phyloP scores from a whole-genome alignment of 352 stramenopile genomes.

The Pythium dissimile region DNA sequence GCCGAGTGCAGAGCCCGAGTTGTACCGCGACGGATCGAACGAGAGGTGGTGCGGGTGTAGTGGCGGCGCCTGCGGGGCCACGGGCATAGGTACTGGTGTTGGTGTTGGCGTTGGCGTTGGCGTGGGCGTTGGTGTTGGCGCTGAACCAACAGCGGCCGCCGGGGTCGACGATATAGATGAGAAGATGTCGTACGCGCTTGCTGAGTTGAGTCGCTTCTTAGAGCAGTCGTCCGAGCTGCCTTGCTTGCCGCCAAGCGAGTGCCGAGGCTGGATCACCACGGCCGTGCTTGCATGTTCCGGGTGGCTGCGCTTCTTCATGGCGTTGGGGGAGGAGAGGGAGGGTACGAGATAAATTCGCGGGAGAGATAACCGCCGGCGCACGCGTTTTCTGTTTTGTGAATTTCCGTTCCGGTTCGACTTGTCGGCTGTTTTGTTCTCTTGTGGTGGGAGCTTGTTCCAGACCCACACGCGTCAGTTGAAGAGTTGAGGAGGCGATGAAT shows the following conservation, averaged over 20 bases:
- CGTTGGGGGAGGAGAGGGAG: background rate
- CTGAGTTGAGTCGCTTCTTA: slow-evolving; percentile 19
- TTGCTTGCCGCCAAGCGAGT: slow-evolving; percentile 24
- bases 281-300: slow-evolving; percentile 17
- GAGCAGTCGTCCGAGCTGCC: slow-evolving; percentile 7
- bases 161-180: too few species aligned
- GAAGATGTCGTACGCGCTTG: background rate
- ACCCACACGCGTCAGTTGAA: background rate
- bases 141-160: too few species aligned
- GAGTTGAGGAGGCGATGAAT: too few species aligned
- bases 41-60: slow-evolving; percentile 23
- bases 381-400: background rate
- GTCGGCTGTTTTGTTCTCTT: background rate
- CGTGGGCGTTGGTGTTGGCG: background rate
- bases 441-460: background rate
- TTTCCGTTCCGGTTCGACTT: background rate
- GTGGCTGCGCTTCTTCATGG: slow-evolving; percentile 22
- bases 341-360: slow-evolving; percentile 1
- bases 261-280: slow-evolving; percentile 25
- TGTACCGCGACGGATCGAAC: slow-evolving; percentile 6
- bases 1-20: too few species aligned
- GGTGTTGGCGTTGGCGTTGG: background rate
- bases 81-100: background rate
- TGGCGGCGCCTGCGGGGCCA: slow-evolving; percentile 12
- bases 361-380: background rate